phyloP scores from a whole-genome alignment of 805 yeast species.

The Candida khao-thaluensis region DNA sequence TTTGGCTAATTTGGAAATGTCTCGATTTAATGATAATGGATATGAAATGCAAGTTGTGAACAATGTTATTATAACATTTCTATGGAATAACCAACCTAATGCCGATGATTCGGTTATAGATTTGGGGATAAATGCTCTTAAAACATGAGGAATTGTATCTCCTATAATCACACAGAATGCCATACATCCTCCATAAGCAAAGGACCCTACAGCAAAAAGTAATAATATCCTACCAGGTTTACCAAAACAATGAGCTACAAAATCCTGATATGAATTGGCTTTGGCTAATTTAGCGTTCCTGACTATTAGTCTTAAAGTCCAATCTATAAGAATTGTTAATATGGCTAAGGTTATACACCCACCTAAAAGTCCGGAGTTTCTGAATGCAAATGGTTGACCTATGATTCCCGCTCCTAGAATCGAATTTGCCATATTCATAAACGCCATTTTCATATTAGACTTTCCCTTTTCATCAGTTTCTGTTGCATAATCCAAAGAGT shows the following conservation, averaged over 20 bases:
- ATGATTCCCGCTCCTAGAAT: constrained; percentile 95
- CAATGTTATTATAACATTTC: constrained; percentile 69
- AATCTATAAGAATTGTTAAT: constrained; percentile 74
- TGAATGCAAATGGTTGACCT: constrained; percentile 88
- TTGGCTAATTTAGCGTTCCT: constrained; percentile 78
- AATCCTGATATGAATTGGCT: constrained; percentile 77
- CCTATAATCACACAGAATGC: constrained; percentile 95
- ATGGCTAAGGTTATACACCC: constrained; percentile 61
- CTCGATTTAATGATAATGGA: constrained; percentile 77
- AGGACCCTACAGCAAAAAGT: constrained; percentile 74
- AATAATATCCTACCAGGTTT: constrained; percentile 63
- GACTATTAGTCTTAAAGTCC: constrained; percentile 81
- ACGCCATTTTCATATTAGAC: constrained; percentile 71
- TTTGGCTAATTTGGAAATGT: constrained; percentile 81
- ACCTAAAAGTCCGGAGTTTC: constrained; percentile 74
- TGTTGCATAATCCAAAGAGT: background rate
- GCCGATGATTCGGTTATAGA: constrained; percentile 30
- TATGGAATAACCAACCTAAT: constrained; percentile 48
- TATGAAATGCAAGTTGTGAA: constrained; percentile 73
- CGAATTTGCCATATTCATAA: constrained; percentile 95
- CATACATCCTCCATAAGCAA: constrained; percentile 92
- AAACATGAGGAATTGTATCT: constrained; percentile 89
- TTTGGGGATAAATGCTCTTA: constrained; percentile 60
- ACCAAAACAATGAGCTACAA: constrained; percentile 80
- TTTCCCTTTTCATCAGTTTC: constrained; percentile 25